Evolutionary conservation across 306 rosid species (phyloP), one percentile per base, ranked within the genome.

Genomic region (Hippophae rhamnoides): DNA sequence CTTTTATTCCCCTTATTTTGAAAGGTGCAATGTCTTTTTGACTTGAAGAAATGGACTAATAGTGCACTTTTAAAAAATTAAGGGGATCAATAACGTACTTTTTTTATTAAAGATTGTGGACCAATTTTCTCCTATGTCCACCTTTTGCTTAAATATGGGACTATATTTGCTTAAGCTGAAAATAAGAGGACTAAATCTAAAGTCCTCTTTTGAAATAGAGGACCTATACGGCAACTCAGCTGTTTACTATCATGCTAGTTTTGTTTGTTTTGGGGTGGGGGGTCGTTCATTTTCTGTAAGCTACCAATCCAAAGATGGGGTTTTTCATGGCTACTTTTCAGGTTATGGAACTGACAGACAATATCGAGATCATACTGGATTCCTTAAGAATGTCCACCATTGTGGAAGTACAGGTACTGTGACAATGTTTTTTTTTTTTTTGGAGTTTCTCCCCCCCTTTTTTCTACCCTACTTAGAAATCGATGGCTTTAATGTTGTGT

Each of bases 331-430:
- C 45, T 54, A 43, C 60, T 60, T 63, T 58, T 69, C 76, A 92
- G 95, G 92, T 92, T 45, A 41, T 25, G 82, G 53, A 60, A 61
- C 76, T 92, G 80, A 92, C 99, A 7, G 93, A 80, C 60, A 88
- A 73, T 64, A 69, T 88, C 61, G 89, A 69, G 74, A 62, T 80
- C 57, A 78, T 88, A 73, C 27, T 75, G 69, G 93, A 85, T 23
- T 79, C 93, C 56, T 43, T 92, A 69, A 77, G 74, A 54, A 70
- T 72, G 60, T 87, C 99, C 41, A 69, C 57, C 27, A 53, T 68
- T 25, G 72, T 88, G 52, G 90, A 88, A 82, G 73, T 85, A 58
- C 87, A 82, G 90, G 99, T 92, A 74, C 41, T 55, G 56, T 64
- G 67, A 49, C 68, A 10, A 43, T 57, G 23, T 46, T 1, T 48